Percentiles rank a stretch among this genome's conserved stretches.
Evolutionary conservation across 768 basidiomycete species (phyloP).

Genomic region (Tricholoma matsutake): DNA sequence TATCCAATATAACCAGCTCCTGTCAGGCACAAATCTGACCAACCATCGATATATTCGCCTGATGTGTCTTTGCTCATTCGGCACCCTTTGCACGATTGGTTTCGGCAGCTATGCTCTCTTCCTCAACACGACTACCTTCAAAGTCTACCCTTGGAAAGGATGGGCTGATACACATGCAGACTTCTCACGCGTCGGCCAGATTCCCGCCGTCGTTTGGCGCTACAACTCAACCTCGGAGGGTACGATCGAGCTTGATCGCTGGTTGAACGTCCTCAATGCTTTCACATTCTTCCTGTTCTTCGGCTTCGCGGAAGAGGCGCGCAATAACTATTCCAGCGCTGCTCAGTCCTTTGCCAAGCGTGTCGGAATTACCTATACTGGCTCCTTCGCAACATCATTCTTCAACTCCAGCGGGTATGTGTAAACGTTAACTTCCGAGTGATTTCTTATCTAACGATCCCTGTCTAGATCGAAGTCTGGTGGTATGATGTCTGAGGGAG

Average conservation of each 20-base stretch:
- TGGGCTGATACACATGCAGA: conserved; percentile 52
- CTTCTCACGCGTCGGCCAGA: conserved; percentile 39
- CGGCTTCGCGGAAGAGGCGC: conserved; percentile 51
- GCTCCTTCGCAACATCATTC: conserved; percentile 13
- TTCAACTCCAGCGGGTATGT: conserved; percentile 27
- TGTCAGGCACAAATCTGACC: conserved; percentile 35
- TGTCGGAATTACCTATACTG: conserved; percentile 19
- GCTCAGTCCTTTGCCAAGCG: conserved; percentile 30
- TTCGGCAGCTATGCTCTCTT: conserved; percentile 32
- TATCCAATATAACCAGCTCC: conserved; percentile 35
- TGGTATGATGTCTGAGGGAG: conserved; percentile 19
- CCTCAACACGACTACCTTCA: conserved; percentile 12
- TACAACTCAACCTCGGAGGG: background rate
- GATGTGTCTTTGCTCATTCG: conserved; percentile 39
- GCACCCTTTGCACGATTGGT: conserved; percentile 39
- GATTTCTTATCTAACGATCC: background rate
- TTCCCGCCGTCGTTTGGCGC: conserved; percentile 39
- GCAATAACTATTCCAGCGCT: conserved; percentile 38
- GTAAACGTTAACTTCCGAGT: background rate
- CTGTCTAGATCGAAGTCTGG: conserved; percentile 20
- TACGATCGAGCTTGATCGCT: conserved; percentile 35
- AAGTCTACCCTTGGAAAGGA: conserved; percentile 40
- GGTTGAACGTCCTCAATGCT: conserved; percentile 36
- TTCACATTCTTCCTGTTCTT: conserved; percentile 57
- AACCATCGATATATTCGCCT: conserved; percentile 36